Conservation (phyloP, 441 rosid genomes). For the Oxalis stricta region DNA sequence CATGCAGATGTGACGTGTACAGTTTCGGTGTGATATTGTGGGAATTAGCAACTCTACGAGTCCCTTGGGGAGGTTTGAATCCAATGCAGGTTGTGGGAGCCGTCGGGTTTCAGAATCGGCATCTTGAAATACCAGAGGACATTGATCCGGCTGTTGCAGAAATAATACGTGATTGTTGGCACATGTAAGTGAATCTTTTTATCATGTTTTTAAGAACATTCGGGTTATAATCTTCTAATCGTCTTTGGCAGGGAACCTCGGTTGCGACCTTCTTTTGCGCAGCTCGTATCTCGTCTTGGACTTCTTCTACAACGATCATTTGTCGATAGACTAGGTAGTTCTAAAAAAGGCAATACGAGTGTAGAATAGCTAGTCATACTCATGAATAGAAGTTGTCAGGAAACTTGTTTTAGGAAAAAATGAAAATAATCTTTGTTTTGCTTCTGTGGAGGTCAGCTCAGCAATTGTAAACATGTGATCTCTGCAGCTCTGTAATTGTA, state of each 20-base stretch:
- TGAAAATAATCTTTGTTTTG: constrained; percentile 3
- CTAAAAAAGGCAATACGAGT: no score
- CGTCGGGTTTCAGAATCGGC: constrained; percentile 90
- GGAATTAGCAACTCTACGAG: constrained; percentile 64
- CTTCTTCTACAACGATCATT: constrained; percentile 35
- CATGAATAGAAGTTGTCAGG: no score
- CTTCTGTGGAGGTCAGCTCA: constrained; percentile 21
- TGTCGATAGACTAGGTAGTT: constrained; percentile 37
- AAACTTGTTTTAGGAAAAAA: no score
- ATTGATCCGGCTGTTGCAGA: constrained; percentile 61
- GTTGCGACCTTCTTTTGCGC: constrained; percentile 69
- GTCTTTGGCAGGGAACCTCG: constrained; percentile 62
- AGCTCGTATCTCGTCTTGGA: constrained; percentile 55
- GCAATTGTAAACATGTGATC: constrained; percentile 29
- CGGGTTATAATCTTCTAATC: no score
- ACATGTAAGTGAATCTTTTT: constrained; percentile 36
- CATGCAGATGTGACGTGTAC: constrained; percentile 87
- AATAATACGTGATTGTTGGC: constrained; percentile 84
- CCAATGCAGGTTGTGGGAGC: constrained; percentile 99
- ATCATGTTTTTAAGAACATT: neutral
- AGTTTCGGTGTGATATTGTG: constrained; percentile 97
- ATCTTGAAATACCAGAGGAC: constrained; percentile 69
- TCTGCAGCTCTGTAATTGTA: constrained; percentile 43
- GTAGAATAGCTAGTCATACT: no score
- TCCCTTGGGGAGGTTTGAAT: constrained; percentile 95